Percentiles rank a stretch among this genome's conserved stretches.
Conservation (phyloP, 1,284 basidiomycete genomes). For the Dichomitus squalens region DNA sequence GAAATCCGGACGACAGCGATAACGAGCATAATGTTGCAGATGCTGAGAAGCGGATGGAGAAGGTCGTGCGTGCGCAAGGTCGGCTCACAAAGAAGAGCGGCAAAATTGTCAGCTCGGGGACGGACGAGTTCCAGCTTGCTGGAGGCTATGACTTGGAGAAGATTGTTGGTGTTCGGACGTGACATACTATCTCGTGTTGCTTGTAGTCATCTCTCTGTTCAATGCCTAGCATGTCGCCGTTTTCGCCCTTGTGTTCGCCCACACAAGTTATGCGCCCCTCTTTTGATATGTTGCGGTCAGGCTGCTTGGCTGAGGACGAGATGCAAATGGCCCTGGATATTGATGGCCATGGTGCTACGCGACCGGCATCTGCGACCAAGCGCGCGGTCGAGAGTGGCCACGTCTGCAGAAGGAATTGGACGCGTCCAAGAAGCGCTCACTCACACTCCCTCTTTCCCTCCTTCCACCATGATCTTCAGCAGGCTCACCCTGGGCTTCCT, state of each 20-base stretch:
- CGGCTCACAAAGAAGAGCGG: constrained; percentile 81
- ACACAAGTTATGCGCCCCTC: too few species aligned
- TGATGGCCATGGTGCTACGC: background rate
- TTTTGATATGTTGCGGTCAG: too few species aligned
- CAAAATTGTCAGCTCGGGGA: constrained; percentile 73
- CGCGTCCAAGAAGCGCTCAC: constrained; percentile 2
- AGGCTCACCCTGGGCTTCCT: constrained; percentile 64
- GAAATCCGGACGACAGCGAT: constrained; percentile 33
- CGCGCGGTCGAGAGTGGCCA: constrained; percentile 19
- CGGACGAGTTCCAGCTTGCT: constrained; percentile 84
- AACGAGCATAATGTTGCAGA: constrained; percentile 54
- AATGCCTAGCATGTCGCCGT: background rate
- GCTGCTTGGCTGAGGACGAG: background rate
- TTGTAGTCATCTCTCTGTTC: background rate
- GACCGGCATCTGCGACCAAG: background rate
- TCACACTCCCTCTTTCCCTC: constrained; percentile 16
- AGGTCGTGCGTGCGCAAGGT: constrained; percentile 86
- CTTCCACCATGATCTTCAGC: constrained; percentile 48
- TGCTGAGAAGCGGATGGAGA: constrained; percentile 86
- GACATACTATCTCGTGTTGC: background rate
- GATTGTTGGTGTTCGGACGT: constrained; percentile 45
- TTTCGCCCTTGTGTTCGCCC: too few species aligned
- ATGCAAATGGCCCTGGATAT: too few species aligned
- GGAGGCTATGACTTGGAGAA: constrained; percentile 70
- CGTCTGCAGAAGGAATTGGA: constrained; percentile 14